Evolutionary conservation across 1,284 basidiomycete genomes (phyloP), one percentile per base, ranked within the genome.

Genomic region (Trichosporon ovoides): DNA sequence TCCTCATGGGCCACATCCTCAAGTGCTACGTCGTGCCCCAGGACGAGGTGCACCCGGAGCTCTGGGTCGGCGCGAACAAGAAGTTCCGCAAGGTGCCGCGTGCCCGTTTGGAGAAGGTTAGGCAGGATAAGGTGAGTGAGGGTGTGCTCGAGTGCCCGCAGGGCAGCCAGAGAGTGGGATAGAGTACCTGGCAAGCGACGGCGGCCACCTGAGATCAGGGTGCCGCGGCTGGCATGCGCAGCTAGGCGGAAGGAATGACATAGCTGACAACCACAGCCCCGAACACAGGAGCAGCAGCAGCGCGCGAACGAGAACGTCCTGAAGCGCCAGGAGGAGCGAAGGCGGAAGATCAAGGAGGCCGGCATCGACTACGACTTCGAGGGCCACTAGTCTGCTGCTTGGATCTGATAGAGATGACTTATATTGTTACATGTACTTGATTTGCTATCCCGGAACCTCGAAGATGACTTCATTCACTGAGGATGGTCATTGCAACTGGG

Each of bases 21-120:
- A 85, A 85, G 60, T 97, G 95, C 80, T 87, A 88, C 69, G 78
- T 81, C 58, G 84, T 96, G 57, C 88, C 92, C 19, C 85, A 86
- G 66, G 91, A 95, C 33, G 79, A 95, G 65, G 84, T 98, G 0
- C 94, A 98, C 75, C 88, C 93, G 5, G 85, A 93, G 70, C 79
- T 98, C 3, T 99, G 96, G 96, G 81, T 95, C 14, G 95, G 96
- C n/a, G 91, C 94, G 20, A 95, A 97, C 77, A 84, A 88, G 66
- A 91, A 90, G 77, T 98, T 87, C 85, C 82, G 87, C 60, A 78
- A 79, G 4, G 83, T 97, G 3, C 93, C 95, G 0, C 79, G 76
- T 13, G 87, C 85, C 56, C 85, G 89, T 51, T 76, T 92, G 38
- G 85, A 85, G 59, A 81, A 89, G 64, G 78, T 84, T 33, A 81